These are phyloP conservation scores for Grammothele lineata DNA, from an alignment of 768 basidiomycete species.

Conservation along the genomic window DNA sequence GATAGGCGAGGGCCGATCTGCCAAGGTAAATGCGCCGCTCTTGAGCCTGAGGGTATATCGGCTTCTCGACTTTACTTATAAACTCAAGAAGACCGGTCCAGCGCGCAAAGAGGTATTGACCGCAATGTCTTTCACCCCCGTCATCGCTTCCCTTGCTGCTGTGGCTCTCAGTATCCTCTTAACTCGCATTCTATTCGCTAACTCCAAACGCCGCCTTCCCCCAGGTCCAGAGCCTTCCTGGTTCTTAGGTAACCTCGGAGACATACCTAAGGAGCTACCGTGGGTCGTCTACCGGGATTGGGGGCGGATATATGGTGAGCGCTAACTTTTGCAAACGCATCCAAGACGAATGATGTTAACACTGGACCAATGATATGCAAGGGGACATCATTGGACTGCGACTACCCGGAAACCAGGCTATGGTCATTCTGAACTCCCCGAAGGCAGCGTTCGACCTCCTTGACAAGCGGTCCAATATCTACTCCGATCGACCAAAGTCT, in stretches of 20 bases:
- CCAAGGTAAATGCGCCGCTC: too few species aligned
- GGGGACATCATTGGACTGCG: conserved; percentile 16
- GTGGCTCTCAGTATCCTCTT: too few species aligned
- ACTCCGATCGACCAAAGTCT: conserved; percentile 22
- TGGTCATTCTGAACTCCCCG: conserved; percentile 26
- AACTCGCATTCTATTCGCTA: too few species aligned
- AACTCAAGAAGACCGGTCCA: too few species aligned
- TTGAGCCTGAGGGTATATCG: too few species aligned
- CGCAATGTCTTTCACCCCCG: too few species aligned
- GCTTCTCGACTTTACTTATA: too few species aligned
- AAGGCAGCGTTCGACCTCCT: conserved; percentile 27
- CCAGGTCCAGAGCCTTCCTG: background rate
- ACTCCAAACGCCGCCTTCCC: background rate
- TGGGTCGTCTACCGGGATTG: conserved; percentile 1
- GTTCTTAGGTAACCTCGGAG: background rate
- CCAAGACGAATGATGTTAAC: background rate
- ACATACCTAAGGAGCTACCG: background rate
- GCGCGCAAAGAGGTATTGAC: too few species aligned
- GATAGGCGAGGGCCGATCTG: too few species aligned
- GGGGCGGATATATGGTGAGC: background rate
- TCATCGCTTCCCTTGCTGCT: too few species aligned
- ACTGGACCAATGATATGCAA: background rate
- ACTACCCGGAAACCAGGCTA: conserved; percentile 8
- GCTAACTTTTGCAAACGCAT: background rate
- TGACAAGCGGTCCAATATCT: conserved; percentile 25